phyloP scores from a whole-genome alignment of 192 early-diverging fungal species.

The Umbelopsis sp. region DNA sequence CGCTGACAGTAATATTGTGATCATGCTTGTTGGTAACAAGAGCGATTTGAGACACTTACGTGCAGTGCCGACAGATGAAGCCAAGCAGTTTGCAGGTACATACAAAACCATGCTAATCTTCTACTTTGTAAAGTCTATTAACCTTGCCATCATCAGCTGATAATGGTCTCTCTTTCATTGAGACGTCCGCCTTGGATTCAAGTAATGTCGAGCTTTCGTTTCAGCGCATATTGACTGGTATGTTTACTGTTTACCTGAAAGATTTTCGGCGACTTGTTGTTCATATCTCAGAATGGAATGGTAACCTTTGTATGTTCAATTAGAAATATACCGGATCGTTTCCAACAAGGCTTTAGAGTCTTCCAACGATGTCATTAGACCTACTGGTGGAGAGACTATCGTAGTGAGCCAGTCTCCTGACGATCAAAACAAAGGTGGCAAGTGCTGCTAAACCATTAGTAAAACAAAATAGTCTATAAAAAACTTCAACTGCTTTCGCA shows the following conservation, averaged over 20 bases:
- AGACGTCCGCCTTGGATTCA: constrained; percentile 96
- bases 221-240: constrained; percentile 93
- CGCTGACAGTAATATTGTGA: constrained; percentile 98
- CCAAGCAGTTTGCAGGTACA: constrained; percentile 92
- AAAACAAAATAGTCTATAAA: constrained; percentile 6
- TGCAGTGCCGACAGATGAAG: constrained; percentile 98
- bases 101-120: neutral
- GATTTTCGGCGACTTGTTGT: neutral
- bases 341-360: constrained; percentile 95
- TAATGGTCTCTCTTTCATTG: constrained; percentile 94
- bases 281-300: neutral
- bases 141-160: constrained; percentile 54
- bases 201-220: constrained; percentile 97
- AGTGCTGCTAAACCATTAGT: constrained; percentile 62
- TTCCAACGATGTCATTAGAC: constrained; percentile 67
- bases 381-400: constrained; percentile 72
- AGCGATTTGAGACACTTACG: constrained; percentile 95
- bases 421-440: constrained; percentile 59
- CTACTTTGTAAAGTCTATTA: neutral
- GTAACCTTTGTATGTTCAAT: neutral
- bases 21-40: constrained; percentile 99
- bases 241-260: constrained; percentile 9
- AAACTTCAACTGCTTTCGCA: no score
- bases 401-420: constrained; percentile 62
- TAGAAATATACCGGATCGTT: constrained; percentile 95